These are phyloP conservation scores for Phytophthora hybrid DNA, from an alignment of 352 stramenopile genomes.

Conservation along the genomic window DNA sequence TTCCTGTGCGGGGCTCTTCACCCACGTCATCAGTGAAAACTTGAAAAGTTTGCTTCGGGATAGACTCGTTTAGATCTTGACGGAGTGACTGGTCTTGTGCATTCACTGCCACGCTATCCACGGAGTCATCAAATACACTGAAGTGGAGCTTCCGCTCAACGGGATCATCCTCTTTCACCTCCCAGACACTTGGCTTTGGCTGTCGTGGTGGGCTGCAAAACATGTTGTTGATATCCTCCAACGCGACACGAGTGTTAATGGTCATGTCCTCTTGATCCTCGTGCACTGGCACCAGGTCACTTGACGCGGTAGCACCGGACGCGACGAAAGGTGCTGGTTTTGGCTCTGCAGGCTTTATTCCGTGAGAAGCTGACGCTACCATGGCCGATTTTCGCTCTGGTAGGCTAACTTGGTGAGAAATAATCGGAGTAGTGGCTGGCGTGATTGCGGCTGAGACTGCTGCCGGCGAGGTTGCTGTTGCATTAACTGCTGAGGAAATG, in stretches of 20 bases:
- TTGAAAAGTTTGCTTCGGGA: slow-evolving; percentile 53
- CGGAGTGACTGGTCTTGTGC: slow-evolving; percentile 58
- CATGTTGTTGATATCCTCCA: slow-evolving; percentile 89
- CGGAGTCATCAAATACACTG: slow-evolving; percentile 83
- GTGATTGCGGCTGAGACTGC: not conserved
- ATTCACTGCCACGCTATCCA: slow-evolving; percentile 68
- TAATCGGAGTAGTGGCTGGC: slow-evolving; percentile 5
- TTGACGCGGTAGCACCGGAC: slow-evolving; percentile 11
- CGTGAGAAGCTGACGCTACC: slow-evolving; percentile 11
- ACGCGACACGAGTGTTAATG: slow-evolving; percentile 86
- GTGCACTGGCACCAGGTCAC: slow-evolving; percentile 29
- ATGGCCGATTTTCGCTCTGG: slow-evolving; percentile 11
- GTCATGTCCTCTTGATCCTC: slow-evolving; percentile 87
- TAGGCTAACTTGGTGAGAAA: slow-evolving; percentile 12
- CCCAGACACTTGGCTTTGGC: slow-evolving; percentile 47
- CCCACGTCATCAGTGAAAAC: slow-evolving; percentile 56
- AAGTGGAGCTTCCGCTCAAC: slow-evolving; percentile 88
- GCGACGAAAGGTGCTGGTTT: slow-evolving; percentile 6
- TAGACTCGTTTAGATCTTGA: slow-evolving; percentile 52
- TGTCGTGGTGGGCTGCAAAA: slow-evolving; percentile 82
- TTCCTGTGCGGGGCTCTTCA: slow-evolving; percentile 33
- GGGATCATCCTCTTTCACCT: slow-evolving; percentile 68
- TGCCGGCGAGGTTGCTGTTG: slow-evolving; percentile 5
- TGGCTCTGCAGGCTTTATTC: slow-evolving; percentile 14
- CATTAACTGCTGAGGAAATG: slow-evolving; percentile 24